Conservation (phyloP, 2,329 filamentous ascomycete genomes). For the Colletotrichum falcatum region DNA sequence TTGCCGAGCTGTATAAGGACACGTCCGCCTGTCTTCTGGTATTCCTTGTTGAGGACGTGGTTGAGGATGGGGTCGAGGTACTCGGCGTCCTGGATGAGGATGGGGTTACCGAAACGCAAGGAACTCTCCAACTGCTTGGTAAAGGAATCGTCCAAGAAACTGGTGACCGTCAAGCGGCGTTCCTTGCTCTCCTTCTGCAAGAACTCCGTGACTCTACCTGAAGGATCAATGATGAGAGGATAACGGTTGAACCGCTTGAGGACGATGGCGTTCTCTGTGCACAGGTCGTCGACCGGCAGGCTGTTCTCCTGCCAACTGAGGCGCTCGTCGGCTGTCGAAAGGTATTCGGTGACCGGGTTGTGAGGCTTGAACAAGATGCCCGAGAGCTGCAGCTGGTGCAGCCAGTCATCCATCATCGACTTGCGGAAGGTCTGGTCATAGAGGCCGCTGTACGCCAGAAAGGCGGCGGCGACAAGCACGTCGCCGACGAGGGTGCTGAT, state of each 20-base stretch:
- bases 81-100: conserved; percentile 98
- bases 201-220: conserved; percentile 94
- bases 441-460: conserved; percentile 95
- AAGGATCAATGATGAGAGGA: conserved; percentile 97
- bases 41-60: conserved; percentile 99
- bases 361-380: conserved; percentile 92
- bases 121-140: conserved; percentile 98
- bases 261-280: conserved; percentile 98
- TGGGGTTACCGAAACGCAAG: conserved; percentile 96
- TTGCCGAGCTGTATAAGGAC: conserved; percentile 98
- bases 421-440: conserved; percentile 99
- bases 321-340: conserved; percentile 95
- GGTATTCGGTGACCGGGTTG: conserved; percentile 94
- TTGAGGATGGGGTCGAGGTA: conserved; percentile 97
- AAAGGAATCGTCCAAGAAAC: conserved; percentile 97
- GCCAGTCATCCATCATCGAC: conserved; percentile 97
- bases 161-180: conserved; percentile 92
- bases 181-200: conserved; percentile 95
- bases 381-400: conserved; percentile 92
- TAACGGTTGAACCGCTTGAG: conserved; percentile 98
- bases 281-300: conserved; percentile 94
- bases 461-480: conserved; percentile 94
- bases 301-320: conserved; percentile 95
- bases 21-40: conserved; percentile 97
- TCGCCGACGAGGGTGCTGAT: conserved; percentile 97